Conservation (phyloP, 306 rosid species). For the Lagenaria siceraria region DNA sequence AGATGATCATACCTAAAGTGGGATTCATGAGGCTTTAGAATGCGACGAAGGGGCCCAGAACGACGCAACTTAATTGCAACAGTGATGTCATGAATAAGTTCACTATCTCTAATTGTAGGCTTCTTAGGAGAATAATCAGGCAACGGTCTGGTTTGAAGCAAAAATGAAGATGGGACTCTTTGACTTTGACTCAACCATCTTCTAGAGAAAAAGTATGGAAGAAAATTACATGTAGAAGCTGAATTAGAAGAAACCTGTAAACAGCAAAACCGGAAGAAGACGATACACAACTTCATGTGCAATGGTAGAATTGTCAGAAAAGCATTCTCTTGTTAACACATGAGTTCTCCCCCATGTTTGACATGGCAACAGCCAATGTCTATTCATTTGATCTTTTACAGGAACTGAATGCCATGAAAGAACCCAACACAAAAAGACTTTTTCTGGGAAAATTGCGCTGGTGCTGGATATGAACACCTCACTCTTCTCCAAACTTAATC, state of each 20-base stretch:
- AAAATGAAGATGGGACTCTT: slow-evolving; percentile 14
- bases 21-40: slow-evolving; percentile 50
- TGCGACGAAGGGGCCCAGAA: slow-evolving; percentile 42
- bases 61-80: slow-evolving; percentile 52
- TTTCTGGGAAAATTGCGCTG: not conserved
- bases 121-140: slow-evolving; percentile 76
- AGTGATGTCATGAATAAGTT: slow-evolving; percentile 46
- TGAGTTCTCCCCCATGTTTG: not conserved
- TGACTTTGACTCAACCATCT: slow-evolving; percentile 14
- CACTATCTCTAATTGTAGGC: slow-evolving; percentile 43
- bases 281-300: slow-evolving; percentile 39
- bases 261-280: slow-evolving; percentile 15
- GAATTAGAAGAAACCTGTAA: slow-evolving; percentile 13
- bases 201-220: slow-evolving; percentile 8
- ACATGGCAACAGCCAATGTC: not conserved
- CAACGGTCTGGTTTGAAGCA: slow-evolving; percentile 48
- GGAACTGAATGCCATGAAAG: not conserved
- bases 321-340: not conserved
- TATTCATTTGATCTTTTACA: not conserved
- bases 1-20: slow-evolving; percentile 43
- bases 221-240: slow-evolving; percentile 5
- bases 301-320: not conserved
- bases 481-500: not conserved
- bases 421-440: not conserved
- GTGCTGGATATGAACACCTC: not conserved